A percentile compares a stretch with the other conserved stretches of the same genome.
These are phyloP conservation scores for Cantharellus cinnabarinus DNA, from an alignment of 768 basidiomycete genomes.

Conservation along the genomic window DNA sequence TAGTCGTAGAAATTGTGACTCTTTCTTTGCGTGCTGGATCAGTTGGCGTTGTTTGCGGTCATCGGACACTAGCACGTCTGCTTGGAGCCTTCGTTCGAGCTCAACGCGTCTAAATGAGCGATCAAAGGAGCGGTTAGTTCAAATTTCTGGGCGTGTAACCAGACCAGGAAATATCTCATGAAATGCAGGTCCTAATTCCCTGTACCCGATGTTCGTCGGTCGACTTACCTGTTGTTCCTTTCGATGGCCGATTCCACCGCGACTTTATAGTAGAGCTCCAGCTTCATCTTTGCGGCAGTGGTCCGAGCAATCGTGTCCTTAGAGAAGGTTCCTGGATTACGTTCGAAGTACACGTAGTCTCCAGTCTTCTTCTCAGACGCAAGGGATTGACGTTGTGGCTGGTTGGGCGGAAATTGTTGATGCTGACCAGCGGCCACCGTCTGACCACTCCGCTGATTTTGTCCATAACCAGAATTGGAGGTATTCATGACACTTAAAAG, in stretches of 20 bases:
- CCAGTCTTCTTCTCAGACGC: conserved; percentile 8
- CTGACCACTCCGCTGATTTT: too few relatives aligned
- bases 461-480: too few relatives aligned
- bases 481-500: too few relatives aligned
- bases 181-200: not conserved
- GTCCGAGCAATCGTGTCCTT: conserved; percentile 66
- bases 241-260: conserved; percentile 92
- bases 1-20: conserved; percentile 73
- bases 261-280: conserved; percentile 93
- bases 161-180: too few relatives aligned
- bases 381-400: not conserved
- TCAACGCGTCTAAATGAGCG: conserved; percentile 49
- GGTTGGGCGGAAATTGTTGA: not conserved
- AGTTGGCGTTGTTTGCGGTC: conserved; percentile 75
- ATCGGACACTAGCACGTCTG: conserved; percentile 49
- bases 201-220: not conserved
- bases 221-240: conserved; percentile 57
- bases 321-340: conserved; percentile 54
- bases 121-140: not conserved
- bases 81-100: conserved; percentile 58
- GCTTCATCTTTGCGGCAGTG: conserved; percentile 80
- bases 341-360: conserved; percentile 90
- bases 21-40: conserved; percentile 65
- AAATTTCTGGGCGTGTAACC: not conserved
- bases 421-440: not conserved